Conservation (phyloP, 2,329 filamentous ascomycete species). For the Calonectria multiphialidica region DNA sequence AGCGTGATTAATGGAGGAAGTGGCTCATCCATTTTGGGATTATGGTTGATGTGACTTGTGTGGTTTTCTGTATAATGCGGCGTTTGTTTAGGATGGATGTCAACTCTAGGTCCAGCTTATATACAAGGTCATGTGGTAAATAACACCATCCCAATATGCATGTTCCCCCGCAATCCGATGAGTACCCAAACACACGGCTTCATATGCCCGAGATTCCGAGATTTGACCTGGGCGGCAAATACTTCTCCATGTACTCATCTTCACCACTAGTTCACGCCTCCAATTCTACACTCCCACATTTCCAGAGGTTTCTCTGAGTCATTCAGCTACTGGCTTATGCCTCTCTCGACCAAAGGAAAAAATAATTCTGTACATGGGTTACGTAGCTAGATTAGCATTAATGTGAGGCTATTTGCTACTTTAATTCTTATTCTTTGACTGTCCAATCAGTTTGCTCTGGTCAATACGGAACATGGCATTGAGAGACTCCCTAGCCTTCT, state of each 20-base stretch:
- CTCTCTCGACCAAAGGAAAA: background rate
- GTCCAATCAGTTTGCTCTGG: conserved; percentile 5
- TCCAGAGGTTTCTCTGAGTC: background rate
- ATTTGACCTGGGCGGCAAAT: no score
- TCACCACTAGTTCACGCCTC: no score
- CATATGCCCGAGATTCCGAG: background rate
- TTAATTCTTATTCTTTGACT: background rate
- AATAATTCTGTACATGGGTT: background rate
- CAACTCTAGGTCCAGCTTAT: background rate
- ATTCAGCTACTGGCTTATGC: no score
- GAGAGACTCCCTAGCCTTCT: conserved; percentile 17
- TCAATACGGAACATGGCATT: conserved; percentile 22
- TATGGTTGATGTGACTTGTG: background rate
- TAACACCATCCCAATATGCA: background rate
- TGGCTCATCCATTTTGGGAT: background rate
- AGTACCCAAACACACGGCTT: background rate
- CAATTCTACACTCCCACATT: background rate
- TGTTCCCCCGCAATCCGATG: background rate
- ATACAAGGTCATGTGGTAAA: background rate
- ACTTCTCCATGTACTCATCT: no score
- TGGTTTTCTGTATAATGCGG: no score
- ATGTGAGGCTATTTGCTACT: background rate
- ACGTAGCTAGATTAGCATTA: background rate
- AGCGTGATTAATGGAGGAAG: conserved; percentile 19
- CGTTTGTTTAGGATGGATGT: no score